Evolutionary conservation across 805 yeast species (phyloP), one percentile per base, ranked within the genome.

Genomic region (Candida pseudoglaebosa): DNA sequence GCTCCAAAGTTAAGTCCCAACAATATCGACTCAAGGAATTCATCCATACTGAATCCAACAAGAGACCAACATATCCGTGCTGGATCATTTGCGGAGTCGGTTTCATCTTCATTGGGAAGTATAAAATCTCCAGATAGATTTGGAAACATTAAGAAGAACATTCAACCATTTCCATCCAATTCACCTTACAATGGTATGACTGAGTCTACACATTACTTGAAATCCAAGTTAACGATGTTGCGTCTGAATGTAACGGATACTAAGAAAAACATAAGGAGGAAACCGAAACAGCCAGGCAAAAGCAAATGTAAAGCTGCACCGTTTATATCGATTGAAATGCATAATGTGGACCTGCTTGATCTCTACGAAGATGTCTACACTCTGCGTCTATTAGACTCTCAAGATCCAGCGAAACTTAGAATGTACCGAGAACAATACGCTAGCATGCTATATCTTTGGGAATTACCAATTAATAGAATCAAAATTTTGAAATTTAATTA

Each of bases 361-460:
- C 36, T 74, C 9, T 65, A 57, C 47, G 74, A 71, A 39, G 68
- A 70, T 40, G 54, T 67, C 0, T 68, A 66, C 42, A 54, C 71
- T 2, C 50, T 56, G 33, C 55, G 69, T 2, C 52, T 78, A 33
- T 59, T 77, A 36, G 66, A 65, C 29, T 53, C 67, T 2, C 58
- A 65, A 7, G 67, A 70, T 32, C 50, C 49, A 6, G 53, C 54
- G 2, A 66, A 65, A 34, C 57, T 75, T 32, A 56, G 53, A 30
- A 36, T 51, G 39, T 75, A 77, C 53, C 58, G 96, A 28, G 70
- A 74, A 15, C 82, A 80, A 47, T 90, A 91, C 57, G 89, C 96
- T 0, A 75, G 82, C 14, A 71, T 90, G 53, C 65, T 90, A 10
- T 85, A 76, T 51, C 59, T 74, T 24, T 91, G 97, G 97, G 95